Evolutionary conservation across 768 basidiomycete genomes (phyloP), one percentile per base, ranked within the genome.

Genomic region (Leccinum olivaceopallidum): DNA sequence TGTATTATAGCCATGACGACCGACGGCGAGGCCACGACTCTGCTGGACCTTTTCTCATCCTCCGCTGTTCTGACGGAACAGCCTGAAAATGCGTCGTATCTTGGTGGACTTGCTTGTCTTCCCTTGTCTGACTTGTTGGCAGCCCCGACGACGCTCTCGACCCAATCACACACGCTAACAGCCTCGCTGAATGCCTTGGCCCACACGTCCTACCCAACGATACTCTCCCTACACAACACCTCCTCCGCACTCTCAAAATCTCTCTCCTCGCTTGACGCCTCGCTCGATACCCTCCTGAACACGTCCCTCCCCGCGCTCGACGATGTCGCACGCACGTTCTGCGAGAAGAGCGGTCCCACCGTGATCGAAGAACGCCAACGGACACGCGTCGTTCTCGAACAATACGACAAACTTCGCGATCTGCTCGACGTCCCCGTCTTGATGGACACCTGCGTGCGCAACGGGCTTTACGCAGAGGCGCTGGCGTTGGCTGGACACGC

Each of bases 361-460:
- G 84, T 95, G n/a, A 83, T 94, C 55, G 78, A 81, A 53, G 87
- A 91, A 55, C 82, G 95, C 39, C 80, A 83, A 60, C 88, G 88
- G 63, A 92, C 92, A 0, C 81, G 86, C 34, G 79, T 91, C 54
- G 92, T 98, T n/a, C 24, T 24, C 60, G 95, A 98, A 67, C 92
- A 96, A 67, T 90, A 94, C 69, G 94, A 96, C 73, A 95, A 95
- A 74, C 83, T 98, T 61, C 83, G 90, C 64, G 95, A 98, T 73
- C 76, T 98, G 37, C 85, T 98, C 59, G 95, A 97, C 66, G 84
- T 95, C 53, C 94, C 96, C 9, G 79, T 90, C 55, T 82, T 99
- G 32, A 89, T 97, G 69, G 93, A 96, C 71, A 92, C 94, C 1
- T 98, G 94, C 70, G 90, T 97, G 14, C 84, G 94, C 42, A 94